phyloP scores from a whole-genome alignment of 2,329 filamentous ascomycete species.

The Achaetomium macrosporum region DNA sequence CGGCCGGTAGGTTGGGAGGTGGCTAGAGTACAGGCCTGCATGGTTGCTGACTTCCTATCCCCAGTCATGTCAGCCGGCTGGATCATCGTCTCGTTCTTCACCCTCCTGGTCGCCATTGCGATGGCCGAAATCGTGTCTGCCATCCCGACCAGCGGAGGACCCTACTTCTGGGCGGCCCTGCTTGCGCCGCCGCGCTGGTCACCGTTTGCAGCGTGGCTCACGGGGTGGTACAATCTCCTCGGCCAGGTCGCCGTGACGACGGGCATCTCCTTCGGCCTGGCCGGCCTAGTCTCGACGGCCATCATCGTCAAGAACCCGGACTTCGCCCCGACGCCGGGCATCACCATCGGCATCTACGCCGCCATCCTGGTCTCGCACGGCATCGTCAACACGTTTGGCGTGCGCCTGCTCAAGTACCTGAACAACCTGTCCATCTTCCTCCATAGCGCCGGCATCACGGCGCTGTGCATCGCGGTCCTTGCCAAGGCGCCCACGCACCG shows the following conservation, averaged over 20 bases:
- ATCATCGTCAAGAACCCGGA: slow-evolving; percentile 33
- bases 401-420: slow-evolving; percentile 48
- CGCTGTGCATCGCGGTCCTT: slow-evolving; percentile 49
- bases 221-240: slow-evolving; percentile 39
- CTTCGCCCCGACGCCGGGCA: slow-evolving; percentile 37
- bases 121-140: slow-evolving; percentile 57
- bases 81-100: slow-evolving; percentile 51
- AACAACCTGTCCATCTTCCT: slow-evolving; percentile 52
- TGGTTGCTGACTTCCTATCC: background rate
- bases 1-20: slow-evolving; percentile 16
- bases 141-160: slow-evolving; percentile 52
- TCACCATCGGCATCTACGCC: slow-evolving; percentile 54
- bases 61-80: slow-evolving; percentile 50
- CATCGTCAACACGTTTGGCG: slow-evolving; percentile 52
- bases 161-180: slow-evolving; percentile 56
- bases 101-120: slow-evolving; percentile 46
- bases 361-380: slow-evolving; percentile 50
- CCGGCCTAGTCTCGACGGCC: slow-evolving; percentile 34
- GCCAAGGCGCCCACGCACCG: slow-evolving; percentile 53
- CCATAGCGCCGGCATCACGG: slow-evolving; percentile 47
- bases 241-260: slow-evolving; percentile 39
- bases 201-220: slow-evolving; percentile 36
- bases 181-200: slow-evolving; percentile 43
- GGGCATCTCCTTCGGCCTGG: slow-evolving; percentile 38
- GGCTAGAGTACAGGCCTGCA: no score